Base-by-base conservation (phyloP, 805 yeast species). In the Ogataea parapolymorpha region DNA sequence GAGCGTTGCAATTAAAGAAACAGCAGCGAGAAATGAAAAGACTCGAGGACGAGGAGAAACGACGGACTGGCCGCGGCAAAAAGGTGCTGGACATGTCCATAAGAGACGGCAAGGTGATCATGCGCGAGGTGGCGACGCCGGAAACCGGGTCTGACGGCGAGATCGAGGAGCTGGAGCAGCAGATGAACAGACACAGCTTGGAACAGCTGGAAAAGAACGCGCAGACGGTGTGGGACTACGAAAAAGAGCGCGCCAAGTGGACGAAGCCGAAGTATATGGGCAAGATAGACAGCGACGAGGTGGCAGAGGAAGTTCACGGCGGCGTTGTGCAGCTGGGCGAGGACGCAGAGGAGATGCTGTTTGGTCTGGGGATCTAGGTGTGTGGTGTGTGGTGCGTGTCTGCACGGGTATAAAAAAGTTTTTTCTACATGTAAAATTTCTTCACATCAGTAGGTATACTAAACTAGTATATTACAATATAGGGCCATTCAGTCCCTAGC, bases 1-100 rank as follows among this genome's bases (percentile, higher is more conserved):
- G 93, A 51, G 97, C 97, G 0, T 67, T 88, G 42, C 88, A 86
- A 58, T 66, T 93, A 53, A 88, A 89, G 59, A 79, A 79, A 50
- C 97, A 90, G 59, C 98, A 93, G 55, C 75, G 82, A 44, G 81
- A 78, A 45, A 58, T 80, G 43, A 70, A 90, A 9, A 79, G 78
- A 45, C 72, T 78, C 55, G 85, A 85, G 43, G 77, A 75, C 33
- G 62, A 69, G 26, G 82, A 79, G 31, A 66, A 66, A 36, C 76
- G 74, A 24, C 66, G 88, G 27, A 58, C 74, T 1, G 97, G 96
- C 0, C 72, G 88, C 33, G 90, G 91, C 4, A 78, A 78, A 45
- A 77, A 75, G 43, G 84, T 85, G 2, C 69, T 93, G 35, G 87
- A 85, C 50, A 81, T 93, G 72, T 79, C 82, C 14, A 80, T 93